phyloP scores from a whole-genome alignment of 73 alveolate genomes.

The Tetrahymena thermophila region DNA sequence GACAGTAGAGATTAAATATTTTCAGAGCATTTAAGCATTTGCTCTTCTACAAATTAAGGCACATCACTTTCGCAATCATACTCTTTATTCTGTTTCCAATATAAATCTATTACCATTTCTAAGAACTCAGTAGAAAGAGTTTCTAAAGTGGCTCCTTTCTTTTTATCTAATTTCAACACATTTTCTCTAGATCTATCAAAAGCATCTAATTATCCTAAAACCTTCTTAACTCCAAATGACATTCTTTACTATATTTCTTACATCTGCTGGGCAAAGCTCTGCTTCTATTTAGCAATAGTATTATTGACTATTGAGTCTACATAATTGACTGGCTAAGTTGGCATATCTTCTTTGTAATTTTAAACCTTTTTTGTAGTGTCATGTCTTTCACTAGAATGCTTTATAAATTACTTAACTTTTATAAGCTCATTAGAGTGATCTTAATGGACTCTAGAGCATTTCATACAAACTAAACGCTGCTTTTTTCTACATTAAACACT shows the following conservation, averaged over 20 bases:
- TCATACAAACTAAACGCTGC: neutral
- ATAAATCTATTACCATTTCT: neutral
- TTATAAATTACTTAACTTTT: neutral
- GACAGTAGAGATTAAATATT: neutral
- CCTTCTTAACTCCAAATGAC: neutral
- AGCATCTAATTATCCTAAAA: neutral
- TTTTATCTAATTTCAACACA: neutral
- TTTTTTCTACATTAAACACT: neutral
- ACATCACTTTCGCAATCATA: neutral
- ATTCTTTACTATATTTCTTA: neutral
- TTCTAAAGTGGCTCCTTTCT: neutral
- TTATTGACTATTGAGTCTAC: neutral
- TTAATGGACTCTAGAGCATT: neutral
- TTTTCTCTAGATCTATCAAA: neutral
- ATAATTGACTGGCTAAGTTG: neutral
- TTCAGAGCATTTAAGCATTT: neutral
- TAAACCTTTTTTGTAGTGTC: neutral
- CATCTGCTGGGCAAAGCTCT: neutral
- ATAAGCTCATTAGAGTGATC: neutral
- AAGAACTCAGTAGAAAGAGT: neutral
- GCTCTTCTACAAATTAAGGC: neutral
- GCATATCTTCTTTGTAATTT: neutral
- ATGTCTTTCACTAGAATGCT: neutral
- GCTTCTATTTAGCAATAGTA: neutral
- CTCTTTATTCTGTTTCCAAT: neutral